Base-by-base conservation (phyloP, 2,329 filamentous ascomycete genomes). In the Aspergillus fijiensis region DNA sequence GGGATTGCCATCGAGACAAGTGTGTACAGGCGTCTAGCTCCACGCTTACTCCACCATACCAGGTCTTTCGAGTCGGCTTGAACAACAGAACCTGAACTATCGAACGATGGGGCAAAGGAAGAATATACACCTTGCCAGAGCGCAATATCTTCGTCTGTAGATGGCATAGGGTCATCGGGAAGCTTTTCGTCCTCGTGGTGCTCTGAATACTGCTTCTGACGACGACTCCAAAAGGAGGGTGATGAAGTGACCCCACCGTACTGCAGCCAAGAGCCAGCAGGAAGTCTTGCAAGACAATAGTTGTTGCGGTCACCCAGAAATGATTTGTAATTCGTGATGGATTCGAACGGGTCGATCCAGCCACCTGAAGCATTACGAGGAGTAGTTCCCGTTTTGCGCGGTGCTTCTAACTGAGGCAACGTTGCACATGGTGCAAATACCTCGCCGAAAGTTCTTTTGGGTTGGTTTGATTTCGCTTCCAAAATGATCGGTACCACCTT, bases 401-500 rank as follows among this genome's bases (percentile, higher is more conserved):
- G 79, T 39, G 72, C 70, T 51, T 80, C 77, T 39, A 80, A 62
- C 33, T 72, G 70, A 58, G 75, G 73, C 21, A 79, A 61, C 29
- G 71, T 72, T 49, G 72, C 52, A 52, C 74, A 74, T 57, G 78
- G 74, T 10, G 74, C 69, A 62, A 82, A 82, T 12, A 80, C 73
- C 25, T 81, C 77, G 19, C 76, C 77, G 58, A 82, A 76, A 21
- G 77, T 79, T 49, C 74, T 75, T 48, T 71, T 71, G 12, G 69
- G 57, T 48, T 68, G 68, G 19, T 69, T 69, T n/a, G 69, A 58
- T 42, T 67, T 65, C n/a, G 68, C 63, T 51, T 72, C 69, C 9
- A 70, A 59, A 54, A 74, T 77, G 29, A 81, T 76, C 3, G 88
- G 85, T 45, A 88, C 77, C 5, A 91, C 81, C 63, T 87, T 87